Evolutionary conservation across 805 yeast genomes (phyloP).

Genomic region (Ogataea henricii): DNA sequence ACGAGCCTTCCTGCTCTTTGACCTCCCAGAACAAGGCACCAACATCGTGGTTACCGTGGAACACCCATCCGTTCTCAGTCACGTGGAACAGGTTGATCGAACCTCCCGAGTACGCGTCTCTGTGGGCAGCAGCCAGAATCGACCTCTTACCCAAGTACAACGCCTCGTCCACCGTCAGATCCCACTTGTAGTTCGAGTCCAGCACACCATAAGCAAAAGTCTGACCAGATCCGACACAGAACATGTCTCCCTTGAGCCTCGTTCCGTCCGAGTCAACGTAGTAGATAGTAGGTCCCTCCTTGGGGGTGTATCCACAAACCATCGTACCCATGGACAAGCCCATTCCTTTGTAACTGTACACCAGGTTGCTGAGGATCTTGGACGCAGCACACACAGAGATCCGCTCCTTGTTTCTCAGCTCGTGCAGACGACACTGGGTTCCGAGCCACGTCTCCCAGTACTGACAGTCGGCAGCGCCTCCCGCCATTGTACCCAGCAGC

Average conservation of each 20-base stretch:
- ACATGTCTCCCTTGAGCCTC: slow-evolving; percentile 88
- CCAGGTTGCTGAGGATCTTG: slow-evolving; percentile 86
- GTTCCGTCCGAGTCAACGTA: slow-evolving; percentile 98
- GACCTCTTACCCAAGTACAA: slow-evolving; percentile 92
- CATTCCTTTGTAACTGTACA: slow-evolving; percentile 93
- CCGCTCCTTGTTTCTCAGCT: slow-evolving; percentile 90
- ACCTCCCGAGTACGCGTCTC: slow-evolving; percentile 99
- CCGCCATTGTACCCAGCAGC: slow-evolving; percentile 96
- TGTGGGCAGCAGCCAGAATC: slow-evolving; percentile 95
- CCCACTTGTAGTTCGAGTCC: slow-evolving; percentile 92
- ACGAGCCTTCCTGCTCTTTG: slow-evolving; percentile 84
- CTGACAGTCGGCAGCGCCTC: slow-evolving; percentile 99
- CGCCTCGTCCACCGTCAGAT: slow-evolving; percentile 89
- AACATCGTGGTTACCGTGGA: slow-evolving; percentile 93
- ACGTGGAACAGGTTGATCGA: slow-evolving; percentile 92
- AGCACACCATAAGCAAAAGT: slow-evolving; percentile 98
- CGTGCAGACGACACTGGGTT: slow-evolving; percentile 92
- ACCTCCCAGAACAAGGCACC: slow-evolving; percentile 90
- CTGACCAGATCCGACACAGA: slow-evolving; percentile 99
- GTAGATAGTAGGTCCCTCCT: slow-evolving; percentile 93
- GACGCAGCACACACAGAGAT: slow-evolving; percentile 97
- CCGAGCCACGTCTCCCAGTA: slow-evolving; percentile 99
- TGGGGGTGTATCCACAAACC: slow-evolving; percentile 95
- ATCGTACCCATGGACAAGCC: slow-evolving; percentile 99
- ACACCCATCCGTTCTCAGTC: slow-evolving; percentile 91